phyloP scores from a whole-genome alignment of 441 rosid genomes.

The Metrosideros polymorpha region DNA sequence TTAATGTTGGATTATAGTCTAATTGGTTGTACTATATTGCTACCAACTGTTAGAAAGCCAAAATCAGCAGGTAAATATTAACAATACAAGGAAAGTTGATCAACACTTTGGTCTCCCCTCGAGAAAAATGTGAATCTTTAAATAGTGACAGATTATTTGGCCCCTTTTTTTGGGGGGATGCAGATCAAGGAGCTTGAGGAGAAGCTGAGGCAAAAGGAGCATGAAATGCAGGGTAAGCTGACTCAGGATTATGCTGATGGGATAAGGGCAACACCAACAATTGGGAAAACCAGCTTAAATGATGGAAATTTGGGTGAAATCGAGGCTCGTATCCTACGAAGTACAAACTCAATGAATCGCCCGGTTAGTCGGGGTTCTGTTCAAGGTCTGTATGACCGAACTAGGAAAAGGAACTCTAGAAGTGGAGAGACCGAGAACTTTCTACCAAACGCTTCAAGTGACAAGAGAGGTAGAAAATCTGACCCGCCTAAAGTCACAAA shows the following conservation, averaged over 20 bases:
- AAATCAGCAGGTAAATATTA: background rate
- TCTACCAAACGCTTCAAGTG: constrained; percentile 25
- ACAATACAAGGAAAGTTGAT: background rate
- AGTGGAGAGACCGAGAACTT: constrained; percentile 72
- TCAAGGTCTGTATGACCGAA: constrained; percentile 27
- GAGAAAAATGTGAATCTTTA: background rate
- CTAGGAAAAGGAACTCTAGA: constrained; percentile 67
- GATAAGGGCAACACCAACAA: constrained; percentile 33
- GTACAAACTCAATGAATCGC: constrained; percentile 42
- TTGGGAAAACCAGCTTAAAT: constrained; percentile 27
- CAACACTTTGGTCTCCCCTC: background rate
- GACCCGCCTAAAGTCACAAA: constrained; percentile 63
- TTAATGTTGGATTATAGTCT: background rate
- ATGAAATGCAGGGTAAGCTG: constrained; percentile 29
- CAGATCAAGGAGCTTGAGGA: constrained; percentile 82
- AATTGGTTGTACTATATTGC: background rate
- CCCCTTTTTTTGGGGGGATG: background rate
- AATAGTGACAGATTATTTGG: background rate
- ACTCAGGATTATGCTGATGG: constrained; percentile 24
- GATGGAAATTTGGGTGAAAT: constrained; percentile 34
- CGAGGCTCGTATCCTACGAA: constrained; percentile 47
- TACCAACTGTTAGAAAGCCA: background rate
- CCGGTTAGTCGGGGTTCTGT: constrained; percentile 29
- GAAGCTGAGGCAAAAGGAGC: constrained; percentile 62
- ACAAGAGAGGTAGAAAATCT: constrained; percentile 56